phyloP scores from a whole-genome alignment of 441 rosid species.

The Iberis amara region DNA sequence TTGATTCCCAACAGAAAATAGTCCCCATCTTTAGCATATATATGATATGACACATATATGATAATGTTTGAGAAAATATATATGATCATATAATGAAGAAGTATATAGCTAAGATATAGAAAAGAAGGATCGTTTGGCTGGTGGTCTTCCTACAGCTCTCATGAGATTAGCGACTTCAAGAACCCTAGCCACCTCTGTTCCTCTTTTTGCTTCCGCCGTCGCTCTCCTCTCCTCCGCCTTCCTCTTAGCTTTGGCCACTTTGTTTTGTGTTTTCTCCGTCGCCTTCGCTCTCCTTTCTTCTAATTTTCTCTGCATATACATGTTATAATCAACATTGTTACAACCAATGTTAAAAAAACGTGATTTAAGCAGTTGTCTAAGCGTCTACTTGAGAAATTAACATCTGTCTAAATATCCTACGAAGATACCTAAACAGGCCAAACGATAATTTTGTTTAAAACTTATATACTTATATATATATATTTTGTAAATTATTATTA shows the following conservation, averaged over 20 bases:
- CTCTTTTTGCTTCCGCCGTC: constrained; percentile 73
- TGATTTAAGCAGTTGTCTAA: too few relatives aligned
- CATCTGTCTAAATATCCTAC: too few relatives aligned
- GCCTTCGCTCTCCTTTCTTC: constrained; percentile 86
- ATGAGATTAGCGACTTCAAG: constrained; percentile 76
- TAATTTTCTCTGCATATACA: constrained; percentile 61
- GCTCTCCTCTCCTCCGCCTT: constrained; percentile 91
- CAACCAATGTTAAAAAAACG: too few relatives aligned
- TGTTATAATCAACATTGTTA: neutral
- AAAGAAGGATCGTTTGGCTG: constrained; percentile 70
- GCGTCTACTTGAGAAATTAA: too few relatives aligned
- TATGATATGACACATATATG: neutral
- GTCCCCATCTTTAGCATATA: too few relatives aligned
- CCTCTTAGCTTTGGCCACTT: constrained; percentile 72
- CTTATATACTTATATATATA: too few relatives aligned
- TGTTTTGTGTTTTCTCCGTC: constrained; percentile 81
- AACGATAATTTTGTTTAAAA: too few relatives aligned
- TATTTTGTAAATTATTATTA: too few relatives aligned
- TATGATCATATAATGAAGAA: too few relatives aligned
- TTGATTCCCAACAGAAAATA: constrained; percentile 1
- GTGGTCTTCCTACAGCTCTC: constrained; percentile 85
- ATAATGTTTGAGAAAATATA: neutral
- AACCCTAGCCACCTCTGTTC: constrained; percentile 68
- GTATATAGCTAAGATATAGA: constrained; percentile 20
- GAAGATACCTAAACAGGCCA: too few relatives aligned